Conservation (phyloP, 2,329 filamentous ascomycete species). For the Teratosphaeria nubilosa region DNA sequence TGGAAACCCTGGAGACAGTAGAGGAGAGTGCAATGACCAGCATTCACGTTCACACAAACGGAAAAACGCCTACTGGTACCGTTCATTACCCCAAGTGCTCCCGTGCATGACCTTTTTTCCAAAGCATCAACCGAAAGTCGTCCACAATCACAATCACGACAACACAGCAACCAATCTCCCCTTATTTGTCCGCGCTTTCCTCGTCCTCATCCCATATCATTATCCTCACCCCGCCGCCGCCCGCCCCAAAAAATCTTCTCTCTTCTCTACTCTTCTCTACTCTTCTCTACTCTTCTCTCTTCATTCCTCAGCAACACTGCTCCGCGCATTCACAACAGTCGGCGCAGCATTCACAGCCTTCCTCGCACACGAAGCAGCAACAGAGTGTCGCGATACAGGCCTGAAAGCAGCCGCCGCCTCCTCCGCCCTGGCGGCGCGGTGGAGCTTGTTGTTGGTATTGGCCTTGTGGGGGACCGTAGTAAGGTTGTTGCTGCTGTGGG, state of each 20-base stretch:
- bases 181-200: too few relatives aligned
- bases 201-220: too few relatives aligned
- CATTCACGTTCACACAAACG: neutral
- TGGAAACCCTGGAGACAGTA: too few relatives aligned
- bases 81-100: neutral
- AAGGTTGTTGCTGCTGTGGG: slow-evolving; percentile 15
- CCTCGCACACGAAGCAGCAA: slow-evolving; percentile 56
- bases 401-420: slow-evolving; percentile 41
- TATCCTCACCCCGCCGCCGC: too few relatives aligned
- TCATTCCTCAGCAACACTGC: slow-evolving; percentile 20
- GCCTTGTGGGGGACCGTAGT: slow-evolving; percentile 17
- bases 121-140: neutral
- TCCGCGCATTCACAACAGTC: slow-evolving; percentile 48
- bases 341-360: slow-evolving; percentile 54
- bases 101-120: neutral
- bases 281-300: neutral
- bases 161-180: neutral
- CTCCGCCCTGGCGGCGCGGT: slow-evolving; percentile 18
- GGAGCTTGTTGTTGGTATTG: slow-evolving; percentile 21
- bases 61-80: neutral
- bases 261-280: neutral
- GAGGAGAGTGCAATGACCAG: neutral
- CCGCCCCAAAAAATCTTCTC: too few relatives aligned
- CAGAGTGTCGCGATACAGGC: slow-evolving; percentile 48
- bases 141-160: neutral